Conservation (phyloP, 2,329 filamentous ascomycete species). For the Lithohypha guttulata region DNA sequence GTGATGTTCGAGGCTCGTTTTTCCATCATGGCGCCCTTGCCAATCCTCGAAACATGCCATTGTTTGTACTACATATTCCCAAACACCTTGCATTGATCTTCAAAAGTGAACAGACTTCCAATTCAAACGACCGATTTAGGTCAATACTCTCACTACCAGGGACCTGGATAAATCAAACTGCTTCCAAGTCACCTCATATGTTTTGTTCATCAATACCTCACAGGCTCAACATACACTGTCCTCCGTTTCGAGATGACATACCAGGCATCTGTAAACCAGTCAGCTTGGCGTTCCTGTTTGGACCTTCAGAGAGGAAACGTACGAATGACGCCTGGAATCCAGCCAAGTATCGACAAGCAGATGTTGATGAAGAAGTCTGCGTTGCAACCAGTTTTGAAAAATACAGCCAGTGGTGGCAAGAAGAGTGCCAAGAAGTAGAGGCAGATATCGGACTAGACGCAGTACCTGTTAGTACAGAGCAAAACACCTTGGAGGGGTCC, state of each 20-base stretch:
- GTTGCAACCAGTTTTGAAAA: constrained; percentile 83
- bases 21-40: no score
- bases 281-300: neutral
- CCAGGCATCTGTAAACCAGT: constrained; percentile 7
- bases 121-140: neutral
- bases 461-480: constrained; percentile 3
- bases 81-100: no score
- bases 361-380: constrained; percentile 87
- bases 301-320: constrained; percentile 31
- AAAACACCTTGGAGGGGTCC: no score
- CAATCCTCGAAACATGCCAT: no score
- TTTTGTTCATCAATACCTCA: neutral
- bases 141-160: neutral
- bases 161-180: neutral
- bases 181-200: neutral
- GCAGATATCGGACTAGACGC: constrained; percentile 13
- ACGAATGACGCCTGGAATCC: constrained; percentile 77
- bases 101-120: no score
- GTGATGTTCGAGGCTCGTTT: no score
- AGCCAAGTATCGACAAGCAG: constrained; percentile 65
- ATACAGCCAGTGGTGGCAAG: constrained; percentile 81
- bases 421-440: constrained; percentile 63
- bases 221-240: neutral
- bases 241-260: constrained; percentile 6
- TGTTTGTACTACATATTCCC: no score